These are phyloP conservation scores for Fraxinus cuspidata DNA, from an alignment of 257 asterid genomes.

Conservation along the genomic window DNA sequence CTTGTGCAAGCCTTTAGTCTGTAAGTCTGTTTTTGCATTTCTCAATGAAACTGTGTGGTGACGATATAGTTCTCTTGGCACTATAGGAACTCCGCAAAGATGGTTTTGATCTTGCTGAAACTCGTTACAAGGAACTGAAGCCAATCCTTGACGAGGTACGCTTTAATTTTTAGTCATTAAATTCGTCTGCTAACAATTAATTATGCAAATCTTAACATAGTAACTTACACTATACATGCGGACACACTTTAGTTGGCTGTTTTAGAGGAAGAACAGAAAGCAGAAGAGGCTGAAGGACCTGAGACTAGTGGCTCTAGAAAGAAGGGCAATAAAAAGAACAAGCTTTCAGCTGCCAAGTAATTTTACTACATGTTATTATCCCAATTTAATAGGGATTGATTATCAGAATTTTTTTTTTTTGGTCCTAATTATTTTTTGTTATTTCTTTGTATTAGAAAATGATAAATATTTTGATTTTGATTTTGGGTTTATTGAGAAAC, in stretches of 20 bases:
- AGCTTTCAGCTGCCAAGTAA: constrained; percentile 51
- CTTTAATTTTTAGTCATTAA: background rate
- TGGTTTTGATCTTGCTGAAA: constrained; percentile 94
- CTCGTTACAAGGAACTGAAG: constrained; percentile 91
- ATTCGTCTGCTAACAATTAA: background rate
- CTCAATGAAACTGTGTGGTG: background rate
- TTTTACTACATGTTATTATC: background rate
- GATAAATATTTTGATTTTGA: background rate
- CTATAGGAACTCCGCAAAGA: constrained; percentile 89
- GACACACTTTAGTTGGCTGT: constrained; percentile 63
- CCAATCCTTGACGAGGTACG: constrained; percentile 94
- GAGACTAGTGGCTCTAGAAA: constrained; percentile 63
- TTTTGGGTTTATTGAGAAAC: background rate
- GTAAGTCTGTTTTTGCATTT: background rate
- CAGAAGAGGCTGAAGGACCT: constrained; percentile 79
- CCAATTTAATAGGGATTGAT: background rate
- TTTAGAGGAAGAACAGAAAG: constrained; percentile 92
- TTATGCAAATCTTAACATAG: background rate
- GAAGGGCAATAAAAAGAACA: constrained; percentile 63
- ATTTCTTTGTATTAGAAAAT: background rate
- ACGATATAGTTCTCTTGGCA: background rate
- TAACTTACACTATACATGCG: constrained; percentile 10
- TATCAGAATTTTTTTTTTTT: background rate
- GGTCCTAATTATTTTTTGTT: background rate
- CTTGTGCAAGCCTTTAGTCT: background rate